Evolutionary conservation across 2,329 filamentous ascomycete species (phyloP).

Genomic region (Knufia fluminis): DNA sequence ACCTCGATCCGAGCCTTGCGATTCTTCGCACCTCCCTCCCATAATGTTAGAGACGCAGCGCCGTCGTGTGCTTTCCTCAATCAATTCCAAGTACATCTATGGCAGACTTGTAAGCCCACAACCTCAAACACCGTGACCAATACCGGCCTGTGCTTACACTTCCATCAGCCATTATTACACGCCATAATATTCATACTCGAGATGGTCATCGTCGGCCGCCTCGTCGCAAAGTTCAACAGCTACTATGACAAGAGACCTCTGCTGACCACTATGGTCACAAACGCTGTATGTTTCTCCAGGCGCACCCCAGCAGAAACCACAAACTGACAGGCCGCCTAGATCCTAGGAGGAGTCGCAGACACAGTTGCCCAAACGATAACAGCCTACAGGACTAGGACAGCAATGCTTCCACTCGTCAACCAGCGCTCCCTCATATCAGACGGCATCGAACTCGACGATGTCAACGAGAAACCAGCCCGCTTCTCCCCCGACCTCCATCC

Average conservation of each 20-base stretch:
- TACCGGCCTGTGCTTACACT: slow-evolving; percentile 8
- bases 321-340: slow-evolving; percentile 30
- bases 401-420: slow-evolving; percentile 45
- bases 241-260: slow-evolving; percentile 92
- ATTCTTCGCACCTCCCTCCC: slow-evolving; percentile 11
- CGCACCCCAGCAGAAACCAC: background rate
- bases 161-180: slow-evolving; percentile 70
- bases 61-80: slow-evolving; percentile 34
- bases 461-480: slow-evolving; percentile 67
- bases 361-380: slow-evolving; percentile 92
- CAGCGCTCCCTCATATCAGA: slow-evolving; percentile 44
- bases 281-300: slow-evolving; percentile 54
- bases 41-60: slow-evolving; percentile 35
- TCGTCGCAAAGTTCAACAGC: slow-evolving; percentile 80
- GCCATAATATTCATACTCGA: slow-evolving; percentile 76
- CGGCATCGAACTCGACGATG: slow-evolving; percentile 77
- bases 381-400: slow-evolving; percentile 55
- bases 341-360: slow-evolving; percentile 90
- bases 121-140: background rate
- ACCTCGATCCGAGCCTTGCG: background rate
- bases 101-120: slow-evolving; percentile 23
- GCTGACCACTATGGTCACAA: slow-evolving; percentile 98
- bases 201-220: slow-evolving; percentile 72
- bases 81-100: slow-evolving; percentile 39
- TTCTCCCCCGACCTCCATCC: slow-evolving; percentile 58